Conservation (phyloP, 116 monocot species). For the Zostera marina region DNA sequence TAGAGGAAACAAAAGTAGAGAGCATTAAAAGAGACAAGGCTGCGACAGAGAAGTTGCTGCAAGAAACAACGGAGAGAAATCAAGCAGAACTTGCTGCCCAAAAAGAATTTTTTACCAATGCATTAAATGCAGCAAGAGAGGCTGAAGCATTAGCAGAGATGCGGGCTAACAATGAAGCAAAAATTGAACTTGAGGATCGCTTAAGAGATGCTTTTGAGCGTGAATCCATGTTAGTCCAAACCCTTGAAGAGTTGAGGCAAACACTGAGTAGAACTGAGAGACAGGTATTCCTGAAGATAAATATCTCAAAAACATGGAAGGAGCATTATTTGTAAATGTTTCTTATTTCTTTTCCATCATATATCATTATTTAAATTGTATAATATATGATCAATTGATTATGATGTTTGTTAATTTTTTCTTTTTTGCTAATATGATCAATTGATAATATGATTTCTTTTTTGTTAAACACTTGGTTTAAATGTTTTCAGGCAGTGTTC, state of each 20-base stretch:
- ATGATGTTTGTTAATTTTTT: not conserved
- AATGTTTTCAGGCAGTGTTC: conserved; percentile 45
- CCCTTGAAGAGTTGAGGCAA: conserved; percentile 86
- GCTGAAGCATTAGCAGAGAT: conserved; percentile 86
- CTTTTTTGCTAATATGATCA: no score
- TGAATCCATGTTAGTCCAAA: conserved; percentile 76
- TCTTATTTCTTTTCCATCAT: not conserved
- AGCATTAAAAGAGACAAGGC: conserved; percentile 85
- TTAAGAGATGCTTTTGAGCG: conserved; percentile 82
- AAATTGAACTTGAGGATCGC: conserved; percentile 70
- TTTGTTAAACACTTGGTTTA: not conserved
- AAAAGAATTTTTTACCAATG: conserved; percentile 90
- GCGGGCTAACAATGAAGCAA: conserved; percentile 67
- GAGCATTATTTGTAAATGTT: not conserved
- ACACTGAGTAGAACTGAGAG: conserved; percentile 83
- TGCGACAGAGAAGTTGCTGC: conserved; percentile 85
- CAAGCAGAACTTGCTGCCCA: conserved; percentile 80
- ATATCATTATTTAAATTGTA: not conserved
- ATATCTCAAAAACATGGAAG: not conserved
- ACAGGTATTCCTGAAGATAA: conserved; percentile 37
- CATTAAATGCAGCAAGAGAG: conserved; percentile 81
- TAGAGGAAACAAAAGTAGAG: conserved; percentile 87
- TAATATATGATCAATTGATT: conserved; percentile 3
- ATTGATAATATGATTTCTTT: not conserved
- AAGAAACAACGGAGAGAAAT: conserved; percentile 93